Conservation (phyloP, 176 grass and related monocot genomes). For the Rhynchospora pubera region DNA sequence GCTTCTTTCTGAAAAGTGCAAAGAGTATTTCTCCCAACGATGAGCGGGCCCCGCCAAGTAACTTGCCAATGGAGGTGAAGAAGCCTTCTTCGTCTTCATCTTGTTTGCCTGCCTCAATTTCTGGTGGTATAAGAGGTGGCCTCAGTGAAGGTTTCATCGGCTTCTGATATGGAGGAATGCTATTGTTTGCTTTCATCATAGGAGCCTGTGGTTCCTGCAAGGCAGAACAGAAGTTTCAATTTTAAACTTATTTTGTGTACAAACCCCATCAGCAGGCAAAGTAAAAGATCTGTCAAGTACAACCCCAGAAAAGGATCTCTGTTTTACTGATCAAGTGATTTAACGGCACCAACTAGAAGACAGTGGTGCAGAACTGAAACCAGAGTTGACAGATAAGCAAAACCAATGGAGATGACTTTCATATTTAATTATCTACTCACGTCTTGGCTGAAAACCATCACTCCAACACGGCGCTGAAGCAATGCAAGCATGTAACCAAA, state of each 20-base stretch:
- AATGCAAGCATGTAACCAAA: slow-evolving; percentile 98
- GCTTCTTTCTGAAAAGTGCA: slow-evolving; percentile 56
- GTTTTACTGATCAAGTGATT: background rate
- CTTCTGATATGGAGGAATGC: slow-evolving; percentile 60
- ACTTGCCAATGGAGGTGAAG: slow-evolving; percentile 58
- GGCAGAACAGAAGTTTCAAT: background rate
- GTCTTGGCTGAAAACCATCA: slow-evolving; percentile 56
- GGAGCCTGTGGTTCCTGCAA: slow-evolving; percentile 44
- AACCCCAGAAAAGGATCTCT: background rate
- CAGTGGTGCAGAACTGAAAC: background rate
- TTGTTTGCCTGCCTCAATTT: slow-evolving; percentile 41
- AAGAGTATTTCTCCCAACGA: slow-evolving; percentile 46
- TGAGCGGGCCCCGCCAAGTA: slow-evolving; percentile 63
- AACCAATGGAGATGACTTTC: background rate
- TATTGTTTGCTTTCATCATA: slow-evolving; percentile 32
- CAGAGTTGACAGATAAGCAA: background rate
- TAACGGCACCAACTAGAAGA: background rate
- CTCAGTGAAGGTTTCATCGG: slow-evolving; percentile 52
- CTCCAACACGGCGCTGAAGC: slow-evolving; percentile 62
- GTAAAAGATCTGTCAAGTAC: background rate
- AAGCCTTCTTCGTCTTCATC: slow-evolving; percentile 59
- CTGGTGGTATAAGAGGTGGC: slow-evolving; percentile 48
- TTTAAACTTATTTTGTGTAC: background rate
- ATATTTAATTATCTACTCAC: slow-evolving; percentile 34
- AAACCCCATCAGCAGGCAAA: background rate